Conservation (phyloP, 345 rosid genomes). For the Lepidium africanum region DNA sequence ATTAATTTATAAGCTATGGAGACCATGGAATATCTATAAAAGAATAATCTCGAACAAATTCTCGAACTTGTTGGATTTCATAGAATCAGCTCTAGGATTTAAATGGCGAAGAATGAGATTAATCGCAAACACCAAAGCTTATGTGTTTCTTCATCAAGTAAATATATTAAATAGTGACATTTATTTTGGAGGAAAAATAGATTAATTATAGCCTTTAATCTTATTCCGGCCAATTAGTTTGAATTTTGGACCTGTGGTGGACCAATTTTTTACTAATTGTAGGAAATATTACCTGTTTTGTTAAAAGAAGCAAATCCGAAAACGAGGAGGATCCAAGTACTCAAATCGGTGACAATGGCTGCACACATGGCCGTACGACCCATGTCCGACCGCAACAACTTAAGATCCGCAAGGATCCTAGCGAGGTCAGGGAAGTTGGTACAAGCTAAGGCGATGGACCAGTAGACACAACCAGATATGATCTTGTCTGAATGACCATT, state of each 20-base stretch:
- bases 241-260: neutral
- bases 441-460: conserved; percentile 48
- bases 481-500: conserved; percentile 25
- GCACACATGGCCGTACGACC: conserved; percentile 52
- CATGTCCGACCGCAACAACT: conserved; percentile 54
- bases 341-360: conserved; percentile 44
- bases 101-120: too few relatives aligned
- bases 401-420: conserved; percentile 49
- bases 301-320: conserved; percentile 30
- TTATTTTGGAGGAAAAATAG: neutral
- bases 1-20: too few relatives aligned
- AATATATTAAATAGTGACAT: neutral
- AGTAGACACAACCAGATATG: conserved; percentile 33
- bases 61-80: too few relatives aligned
- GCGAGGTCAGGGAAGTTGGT: conserved; percentile 65
- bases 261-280: neutral
- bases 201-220: neutral
- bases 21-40: too few relatives aligned
- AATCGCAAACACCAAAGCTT: too few relatives aligned
- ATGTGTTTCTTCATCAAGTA: too few relatives aligned
- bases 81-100: too few relatives aligned
- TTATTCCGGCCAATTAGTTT: neutral
- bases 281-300: neutral
- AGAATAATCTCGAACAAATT: too few relatives aligned
- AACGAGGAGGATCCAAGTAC: conserved; percentile 48